phyloP scores from a whole-genome alignment of 164 flowering plant species.

The Tetrastigma voinierianum region DNA sequence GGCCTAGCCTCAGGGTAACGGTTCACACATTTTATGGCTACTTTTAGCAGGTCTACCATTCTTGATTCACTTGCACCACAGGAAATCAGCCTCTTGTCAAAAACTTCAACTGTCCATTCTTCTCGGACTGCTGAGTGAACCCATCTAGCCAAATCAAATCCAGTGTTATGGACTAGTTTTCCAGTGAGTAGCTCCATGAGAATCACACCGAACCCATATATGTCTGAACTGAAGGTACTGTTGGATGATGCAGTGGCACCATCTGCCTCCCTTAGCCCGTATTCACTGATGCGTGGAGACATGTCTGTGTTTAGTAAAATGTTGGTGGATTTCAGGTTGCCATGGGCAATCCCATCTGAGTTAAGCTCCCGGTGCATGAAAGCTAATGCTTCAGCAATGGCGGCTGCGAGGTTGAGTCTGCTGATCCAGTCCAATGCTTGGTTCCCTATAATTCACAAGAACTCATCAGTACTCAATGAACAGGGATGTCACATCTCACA shows the following conservation, averaged over 20 bases:
- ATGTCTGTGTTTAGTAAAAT: conserved; percentile 35
- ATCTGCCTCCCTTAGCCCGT: conserved; percentile 29
- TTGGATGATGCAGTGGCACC: background rate
- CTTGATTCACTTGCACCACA: conserved; percentile 65
- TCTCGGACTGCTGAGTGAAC: conserved; percentile 58
- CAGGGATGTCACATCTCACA: too few relatives aligned
- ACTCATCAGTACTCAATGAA: too few relatives aligned
- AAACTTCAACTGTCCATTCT: conserved; percentile 78
- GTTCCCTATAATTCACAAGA: conserved; percentile 20
- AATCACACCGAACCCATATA: conserved; percentile 52
- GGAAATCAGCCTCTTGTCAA: conserved; percentile 42
- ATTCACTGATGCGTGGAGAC: conserved; percentile 51
- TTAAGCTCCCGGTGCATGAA: conserved; percentile 43
- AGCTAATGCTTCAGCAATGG: conserved; percentile 33
- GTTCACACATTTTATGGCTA: conserved; percentile 61
- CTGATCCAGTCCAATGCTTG: conserved; percentile 37
- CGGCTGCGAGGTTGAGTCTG: conserved; percentile 33
- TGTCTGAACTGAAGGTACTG: conserved; percentile 42
- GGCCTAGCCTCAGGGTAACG: conserved; percentile 52
- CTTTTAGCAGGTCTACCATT: conserved; percentile 63
- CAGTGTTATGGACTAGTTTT: conserved; percentile 45
- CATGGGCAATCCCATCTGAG: conserved; percentile 32
- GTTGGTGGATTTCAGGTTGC: conserved; percentile 53
- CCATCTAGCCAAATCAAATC: conserved; percentile 54
- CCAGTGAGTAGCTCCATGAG: conserved; percentile 73